Evolutionary conservation across 805 yeast genomes (phyloP), one percentile per base, ranked within the genome.

Genomic region (Saccharomycopsis fibuligera): DNA sequence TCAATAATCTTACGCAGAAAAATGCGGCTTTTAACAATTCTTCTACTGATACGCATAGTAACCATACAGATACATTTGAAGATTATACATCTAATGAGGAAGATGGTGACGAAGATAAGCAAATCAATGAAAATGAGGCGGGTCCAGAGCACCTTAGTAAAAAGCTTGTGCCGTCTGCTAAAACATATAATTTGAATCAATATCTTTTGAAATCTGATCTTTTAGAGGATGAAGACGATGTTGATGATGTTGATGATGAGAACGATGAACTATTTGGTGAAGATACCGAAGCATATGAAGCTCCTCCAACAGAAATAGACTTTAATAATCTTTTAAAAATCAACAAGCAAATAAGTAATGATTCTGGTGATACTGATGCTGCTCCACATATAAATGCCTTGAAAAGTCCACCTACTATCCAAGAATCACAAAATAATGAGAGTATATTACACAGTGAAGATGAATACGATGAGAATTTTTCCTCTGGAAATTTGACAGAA

Each of bases 101-200:
- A 25, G 40, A 40, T 25, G 41, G 21, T 25, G 45, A 45, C 17
- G 37, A 38, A 22, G 49, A 43, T 12, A 24, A 27, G 22, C n/a
- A 43, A 2, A 41, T 21, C 6, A 9, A 38, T 24, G 23, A 49
- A 40, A 25, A n/a, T 22, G 40, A 35, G 16, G 27, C 38, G 12
- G 16, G 24, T 16, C 25, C n/a, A 12, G 22, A n/a, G 9, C n/a
- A 29, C 27, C 22, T 24, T 9, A n/a, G 17, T 23, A 17, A 24
- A 16, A 40, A 44, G 17, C 23, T 48, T 12, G 47, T 51, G 6
- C 43, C 49, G 4, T 47, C 51, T 4, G 47, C 45, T 3, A 47
- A 44, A 33, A 44, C 47, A 3, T 50, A 50, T 35, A 44, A 50
- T 29, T 35, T 52, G 5, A 50, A 49, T 17, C 40, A 44, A 19